Evolutionary conservation across 495 filamentous ascomycete genomes (phyloP).

Genomic region (Tuber brumale): DNA sequence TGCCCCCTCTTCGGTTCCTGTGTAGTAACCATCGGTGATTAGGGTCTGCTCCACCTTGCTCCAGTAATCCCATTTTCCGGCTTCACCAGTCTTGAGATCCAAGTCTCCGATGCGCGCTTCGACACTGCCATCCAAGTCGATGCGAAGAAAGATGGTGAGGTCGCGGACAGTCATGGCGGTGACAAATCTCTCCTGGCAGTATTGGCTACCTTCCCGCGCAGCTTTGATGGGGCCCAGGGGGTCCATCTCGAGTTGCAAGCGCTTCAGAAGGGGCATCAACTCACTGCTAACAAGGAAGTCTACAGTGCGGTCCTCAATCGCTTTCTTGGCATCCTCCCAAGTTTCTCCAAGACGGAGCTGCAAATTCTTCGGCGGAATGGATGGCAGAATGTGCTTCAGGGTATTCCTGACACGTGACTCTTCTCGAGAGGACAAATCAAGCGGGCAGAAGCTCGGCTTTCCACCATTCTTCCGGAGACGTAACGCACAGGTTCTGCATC

Average conservation of each 20-base stretch:
- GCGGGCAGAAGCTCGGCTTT: slow-evolving; percentile 41
- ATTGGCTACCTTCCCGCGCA: slow-evolving; percentile 6
- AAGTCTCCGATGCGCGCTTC: slow-evolving; percentile 78
- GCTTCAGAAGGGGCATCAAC: slow-evolving; percentile 46
- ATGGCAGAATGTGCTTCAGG: slow-evolving; percentile 39
- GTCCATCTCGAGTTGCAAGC: slow-evolving; percentile 51
- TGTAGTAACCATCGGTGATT: slow-evolving; percentile 69
- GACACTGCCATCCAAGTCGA: slow-evolving; percentile 48
- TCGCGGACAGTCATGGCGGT: slow-evolving; percentile 83
- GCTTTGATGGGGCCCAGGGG: slow-evolving; percentile 40
- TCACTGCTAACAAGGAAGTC: slow-evolving; percentile 36
- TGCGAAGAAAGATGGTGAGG: slow-evolving; percentile 73
- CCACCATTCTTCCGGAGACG: slow-evolving; percentile 42
- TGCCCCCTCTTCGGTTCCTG: slow-evolving; percentile 46
- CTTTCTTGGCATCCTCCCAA: slow-evolving; percentile 17
- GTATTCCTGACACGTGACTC: slow-evolving; percentile 42
- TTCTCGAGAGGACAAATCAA: slow-evolving; percentile 43
- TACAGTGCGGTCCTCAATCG: slow-evolving; percentile 16
- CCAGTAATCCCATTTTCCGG: slow-evolving; percentile 70
- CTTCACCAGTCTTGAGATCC: slow-evolving; percentile 70
- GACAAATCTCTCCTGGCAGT: slow-evolving; percentile 19
- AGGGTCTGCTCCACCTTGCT: slow-evolving; percentile 55
- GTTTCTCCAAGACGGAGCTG: background rate
- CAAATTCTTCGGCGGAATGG: slow-evolving; percentile 11
- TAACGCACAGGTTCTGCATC: slow-evolving; percentile 84